A percentile compares a stretch with the other conserved stretches of the same genome.
These are phyloP conservation scores for Hansenula sp. DNA, from an alignment of 1,139 yeast genomes.

Conservation along the genomic window DNA sequence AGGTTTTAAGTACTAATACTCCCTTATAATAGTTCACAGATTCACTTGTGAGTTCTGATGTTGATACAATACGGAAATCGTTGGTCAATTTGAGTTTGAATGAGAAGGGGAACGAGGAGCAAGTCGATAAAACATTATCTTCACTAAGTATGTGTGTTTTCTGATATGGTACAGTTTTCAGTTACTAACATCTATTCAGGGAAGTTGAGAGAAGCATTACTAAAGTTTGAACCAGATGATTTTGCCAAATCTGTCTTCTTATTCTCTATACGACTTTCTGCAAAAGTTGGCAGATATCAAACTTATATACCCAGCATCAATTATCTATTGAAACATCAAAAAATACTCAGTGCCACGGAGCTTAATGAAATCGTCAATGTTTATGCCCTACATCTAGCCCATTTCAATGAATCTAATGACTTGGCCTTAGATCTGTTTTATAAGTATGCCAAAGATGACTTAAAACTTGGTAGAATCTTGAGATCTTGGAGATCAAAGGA, in stretches of 20 bases:
- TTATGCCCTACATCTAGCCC: constrained; percentile 44
- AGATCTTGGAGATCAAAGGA: constrained; percentile 37
- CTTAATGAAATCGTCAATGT: constrained; percentile 37
- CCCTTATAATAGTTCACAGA: constrained; percentile 4
- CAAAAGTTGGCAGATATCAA: constrained; percentile 48
- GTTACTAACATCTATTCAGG: constrained; percentile 16
- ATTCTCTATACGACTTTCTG: constrained; percentile 44
- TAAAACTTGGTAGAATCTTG: constrained; percentile 27
- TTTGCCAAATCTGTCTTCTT: constrained; percentile 47
- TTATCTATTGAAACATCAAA: constrained; percentile 30
- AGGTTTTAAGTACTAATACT: not conserved
- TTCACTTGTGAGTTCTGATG: not conserved
- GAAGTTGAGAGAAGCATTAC: constrained; percentile 53
- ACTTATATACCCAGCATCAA: constrained; percentile 53
- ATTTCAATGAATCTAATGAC: constrained; percentile 37
- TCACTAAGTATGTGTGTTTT: constrained; percentile 27
- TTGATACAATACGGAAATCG: not conserved
- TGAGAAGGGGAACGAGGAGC: constrained; percentile 5
- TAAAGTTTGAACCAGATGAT: constrained; percentile 33
- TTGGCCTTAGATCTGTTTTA: constrained; percentile 33
- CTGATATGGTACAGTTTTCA: no score
- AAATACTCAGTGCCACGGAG: constrained; percentile 30
- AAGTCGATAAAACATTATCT: constrained; percentile 27
- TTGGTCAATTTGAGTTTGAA: not conserved
- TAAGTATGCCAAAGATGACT: constrained; percentile 27